A percentile compares a stretch with the other conserved stretches of the same genome.
Evolutionary conservation across 192 early-diverging fungal species (phyloP).

Genomic region (Linnemannia elongata): DNA sequence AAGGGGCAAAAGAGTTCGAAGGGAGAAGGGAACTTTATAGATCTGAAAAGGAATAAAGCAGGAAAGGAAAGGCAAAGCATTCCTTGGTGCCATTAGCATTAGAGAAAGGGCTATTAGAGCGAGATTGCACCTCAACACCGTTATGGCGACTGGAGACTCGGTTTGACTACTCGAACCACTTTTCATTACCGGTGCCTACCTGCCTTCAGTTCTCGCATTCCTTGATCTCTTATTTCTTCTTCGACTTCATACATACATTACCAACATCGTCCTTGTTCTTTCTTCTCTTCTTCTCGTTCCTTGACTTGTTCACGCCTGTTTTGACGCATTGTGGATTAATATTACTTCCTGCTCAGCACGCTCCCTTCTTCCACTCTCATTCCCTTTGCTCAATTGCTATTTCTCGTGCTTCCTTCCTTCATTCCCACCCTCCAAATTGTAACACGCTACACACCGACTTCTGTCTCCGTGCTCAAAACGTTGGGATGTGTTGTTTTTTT

Average conservation of each 20-base stretch:
- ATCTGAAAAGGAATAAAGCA: background rate
- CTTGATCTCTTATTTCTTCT: background rate
- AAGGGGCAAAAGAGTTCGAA: background rate
- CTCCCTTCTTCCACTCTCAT: background rate
- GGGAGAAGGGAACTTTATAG: background rate
- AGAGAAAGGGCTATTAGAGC: background rate
- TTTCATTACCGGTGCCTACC: background rate
- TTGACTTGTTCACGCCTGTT: background rate
- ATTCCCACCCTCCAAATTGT: background rate
- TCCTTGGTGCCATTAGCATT: background rate
- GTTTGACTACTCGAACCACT: background rate
- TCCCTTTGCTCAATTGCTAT: background rate
- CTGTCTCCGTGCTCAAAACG: conserved; percentile 7
- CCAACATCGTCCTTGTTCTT: background rate
- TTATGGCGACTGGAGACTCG: background rate
- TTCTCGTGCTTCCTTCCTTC: background rate
- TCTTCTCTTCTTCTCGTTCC: background rate
- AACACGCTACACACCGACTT: background rate
- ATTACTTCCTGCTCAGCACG: background rate
- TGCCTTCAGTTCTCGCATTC: background rate
- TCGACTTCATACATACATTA: background rate
- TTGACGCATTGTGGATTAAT: background rate
- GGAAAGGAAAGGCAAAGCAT: background rate
- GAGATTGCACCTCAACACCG: background rate
- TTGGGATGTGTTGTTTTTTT: background rate